Percentiles rank a stretch among this genome's conserved stretches.
phyloP scores from a whole-genome alignment of 2,329 filamentous ascomycete species.

The Diaporthe nobilis region DNA sequence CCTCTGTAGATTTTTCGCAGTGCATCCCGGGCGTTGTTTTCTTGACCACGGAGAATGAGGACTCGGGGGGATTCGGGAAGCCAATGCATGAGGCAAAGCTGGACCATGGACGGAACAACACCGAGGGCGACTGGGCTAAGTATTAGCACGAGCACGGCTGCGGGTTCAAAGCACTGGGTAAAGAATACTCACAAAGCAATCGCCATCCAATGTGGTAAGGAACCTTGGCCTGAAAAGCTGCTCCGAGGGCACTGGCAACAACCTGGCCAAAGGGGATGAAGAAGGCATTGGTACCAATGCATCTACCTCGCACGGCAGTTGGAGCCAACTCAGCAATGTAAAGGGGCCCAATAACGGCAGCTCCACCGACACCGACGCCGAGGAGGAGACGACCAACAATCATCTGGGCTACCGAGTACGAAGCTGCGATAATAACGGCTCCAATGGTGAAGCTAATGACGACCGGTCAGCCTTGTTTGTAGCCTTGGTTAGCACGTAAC shows the following conservation, averaged over 20 bases:
- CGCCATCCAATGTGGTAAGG: conserved; percentile 5
- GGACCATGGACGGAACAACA: not conserved
- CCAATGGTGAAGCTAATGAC: not conserved
- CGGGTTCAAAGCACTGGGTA: not conserved
- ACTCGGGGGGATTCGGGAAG: conserved; percentile 12
- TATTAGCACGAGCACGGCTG: not conserved
- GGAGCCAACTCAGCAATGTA: conserved; percentile 7
- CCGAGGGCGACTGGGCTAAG: not conserved
- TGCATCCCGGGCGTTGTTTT: not conserved
- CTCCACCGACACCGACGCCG: conserved; percentile 1
- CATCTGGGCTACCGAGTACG: conserved; percentile 11
- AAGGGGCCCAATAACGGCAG: conserved; percentile 1
- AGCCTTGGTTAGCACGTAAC: not conserved
- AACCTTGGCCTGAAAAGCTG: conserved; percentile 1
- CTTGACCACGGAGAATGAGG: conserved; percentile 1
- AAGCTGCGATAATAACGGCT: not conserved
- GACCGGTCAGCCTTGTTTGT: not conserved
- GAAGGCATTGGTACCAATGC: conserved; percentile 6
- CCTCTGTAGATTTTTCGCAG: not conserved
- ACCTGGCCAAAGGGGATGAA: conserved; percentile 2
- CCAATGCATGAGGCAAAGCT: conserved; percentile 5
- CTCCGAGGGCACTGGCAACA: conserved; percentile 1
- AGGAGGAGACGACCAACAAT: conserved; percentile 11
- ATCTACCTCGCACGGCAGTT: not conserved
- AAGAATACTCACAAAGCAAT: not conserved